Evolutionary conservation across 169 alveolate genomes (phyloP).

Genomic region (Plasmodium inui): DNA sequence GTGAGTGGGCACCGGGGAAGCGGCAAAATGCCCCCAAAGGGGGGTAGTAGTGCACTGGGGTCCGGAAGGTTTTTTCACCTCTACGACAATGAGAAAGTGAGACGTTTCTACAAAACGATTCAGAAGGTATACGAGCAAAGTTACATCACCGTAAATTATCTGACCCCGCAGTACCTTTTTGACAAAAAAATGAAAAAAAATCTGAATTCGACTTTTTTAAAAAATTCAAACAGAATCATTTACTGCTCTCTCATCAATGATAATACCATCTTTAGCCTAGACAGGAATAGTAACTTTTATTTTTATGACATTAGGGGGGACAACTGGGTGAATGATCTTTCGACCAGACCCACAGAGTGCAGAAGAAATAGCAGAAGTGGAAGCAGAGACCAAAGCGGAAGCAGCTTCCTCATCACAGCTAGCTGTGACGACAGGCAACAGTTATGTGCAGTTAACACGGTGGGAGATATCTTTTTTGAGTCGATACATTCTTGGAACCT

Average conservation of each 20-base stretch:
- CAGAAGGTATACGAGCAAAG: conserved; percentile 11
- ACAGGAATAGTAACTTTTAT: conserved; percentile 13
- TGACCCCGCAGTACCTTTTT: conserved; percentile 2
- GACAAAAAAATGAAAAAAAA: conserved; percentile 66
- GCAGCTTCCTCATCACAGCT: conserved; percentile 8
- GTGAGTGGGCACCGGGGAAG: not conserved
- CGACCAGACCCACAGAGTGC: not conserved
- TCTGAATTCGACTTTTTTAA: not conserved
- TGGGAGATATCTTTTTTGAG: conserved; percentile 32
- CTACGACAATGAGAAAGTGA: not conserved
- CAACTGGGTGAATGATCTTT: conserved; percentile 26
- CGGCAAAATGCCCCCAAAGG: not conserved
- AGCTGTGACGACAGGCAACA: conserved; percentile 22
- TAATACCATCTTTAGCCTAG: conserved; percentile 16
- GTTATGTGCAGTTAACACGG: conserved; percentile 18
- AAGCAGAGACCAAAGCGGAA: too few relatives aligned
- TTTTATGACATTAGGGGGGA: conserved; percentile 61
- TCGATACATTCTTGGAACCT: not conserved
- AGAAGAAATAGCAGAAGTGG: not conserved
- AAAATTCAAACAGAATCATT: not conserved
- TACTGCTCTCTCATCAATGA: conserved; percentile 31
- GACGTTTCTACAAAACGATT: not conserved
- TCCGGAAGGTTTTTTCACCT: not conserved
- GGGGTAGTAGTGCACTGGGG: not conserved
- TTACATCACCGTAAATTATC: conserved; percentile 10